phyloP scores from a whole-genome alignment of 2,329 filamentous ascomycete genomes.

The Monosporascus sp. region DNA sequence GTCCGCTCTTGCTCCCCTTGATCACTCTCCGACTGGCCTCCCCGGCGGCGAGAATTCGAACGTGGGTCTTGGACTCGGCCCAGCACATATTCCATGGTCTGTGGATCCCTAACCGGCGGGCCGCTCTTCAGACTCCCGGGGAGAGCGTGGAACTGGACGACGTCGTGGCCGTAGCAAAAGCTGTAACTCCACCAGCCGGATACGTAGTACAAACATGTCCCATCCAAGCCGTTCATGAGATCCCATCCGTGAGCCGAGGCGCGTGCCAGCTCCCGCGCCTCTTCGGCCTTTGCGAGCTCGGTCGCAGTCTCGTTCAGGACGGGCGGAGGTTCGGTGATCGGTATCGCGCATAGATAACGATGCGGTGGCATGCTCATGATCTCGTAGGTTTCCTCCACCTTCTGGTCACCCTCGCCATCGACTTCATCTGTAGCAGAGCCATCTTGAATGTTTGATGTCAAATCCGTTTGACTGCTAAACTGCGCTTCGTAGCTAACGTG shows the following conservation, averaged over 20 bases:
- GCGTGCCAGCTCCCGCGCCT: conserved; percentile 72
- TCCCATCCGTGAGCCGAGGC: conserved; percentile 76
- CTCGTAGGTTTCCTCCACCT: conserved; percentile 55
- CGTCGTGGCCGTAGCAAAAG: conserved; percentile 83
- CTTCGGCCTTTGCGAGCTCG: conserved; percentile 63
- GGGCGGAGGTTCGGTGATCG: conserved; percentile 54
- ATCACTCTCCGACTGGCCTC: conserved; percentile 11
- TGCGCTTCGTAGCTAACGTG: conserved; percentile 29
- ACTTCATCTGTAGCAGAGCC: conserved; percentile 19
- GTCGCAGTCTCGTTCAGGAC: conserved; percentile 61
- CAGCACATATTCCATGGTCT: conserved; percentile 70
- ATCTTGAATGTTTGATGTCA: conserved; percentile 17
- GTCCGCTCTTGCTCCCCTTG: conserved; percentile 11
- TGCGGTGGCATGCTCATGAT: conserved; percentile 65
- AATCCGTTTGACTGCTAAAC: conserved; percentile 24
- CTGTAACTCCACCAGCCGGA: conserved; percentile 95
- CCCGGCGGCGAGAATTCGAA: conserved; percentile 17
- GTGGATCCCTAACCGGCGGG: conserved; percentile 71
- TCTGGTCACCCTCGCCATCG: conserved; percentile 27
- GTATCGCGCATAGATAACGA: conserved; percentile 80
- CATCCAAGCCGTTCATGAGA: conserved; percentile 70
- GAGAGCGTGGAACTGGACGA: conserved; percentile 86
- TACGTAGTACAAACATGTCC: conserved; percentile 72
- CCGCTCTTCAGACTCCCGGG: conserved; percentile 61
- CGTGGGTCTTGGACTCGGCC: conserved; percentile 48